Base-by-base conservation (phyloP, 1,139 yeast genomes). In the Geotrichum bryndzae region DNA sequence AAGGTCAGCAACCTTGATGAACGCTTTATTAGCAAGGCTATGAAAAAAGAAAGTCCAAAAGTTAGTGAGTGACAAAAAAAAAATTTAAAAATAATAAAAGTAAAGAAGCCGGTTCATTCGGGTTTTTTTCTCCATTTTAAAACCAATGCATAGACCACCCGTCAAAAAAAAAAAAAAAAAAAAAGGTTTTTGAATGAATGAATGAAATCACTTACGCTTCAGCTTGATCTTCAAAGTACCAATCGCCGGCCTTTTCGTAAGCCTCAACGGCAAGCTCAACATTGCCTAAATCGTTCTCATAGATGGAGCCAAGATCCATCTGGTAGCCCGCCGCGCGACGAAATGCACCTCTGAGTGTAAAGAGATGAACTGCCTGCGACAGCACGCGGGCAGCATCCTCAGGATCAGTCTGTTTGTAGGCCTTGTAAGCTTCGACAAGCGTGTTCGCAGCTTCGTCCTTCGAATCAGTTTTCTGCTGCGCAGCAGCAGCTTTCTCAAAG, bases 301-400 rank as follows among this genome's bases (percentile, higher is more conserved):
- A 90, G 56, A 94, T 76, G 67, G 86, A 94, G 2, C 92, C 99
- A 70, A 94, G 81, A 73, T 94, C 98, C 80, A 88, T 84, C 70
- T 94, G 88, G 76, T 89, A 92, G 72, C 90, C 90, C 23, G 99
- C 99, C 27, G 96, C 97, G 73, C 99, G 82, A 73, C 99, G 85
- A 76, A 94, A 95, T 73, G 92, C 97, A 15, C 99, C 99, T 67
- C 91, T 85, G 66, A 85, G 83, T 0, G 96, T 90, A 74, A 92
- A 92, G 69, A 90, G 81, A 67, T 84, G 87, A 64, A 94, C 86
- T 0, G 98, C 97, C 69, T 82, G 83, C 63, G 84, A 82, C 66
- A 94, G 79, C 10, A 91, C 85, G 58, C 85, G 82, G 31, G 89
- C 94, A 2, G 97, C 97, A 63, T 88, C 92, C 60, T 67, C 77